A percentile compares a stretch with the other conserved stretches of the same genome.
phyloP scores from a whole-genome alignment of 1,139 yeast species.

The Debaryomyces sp. region DNA sequence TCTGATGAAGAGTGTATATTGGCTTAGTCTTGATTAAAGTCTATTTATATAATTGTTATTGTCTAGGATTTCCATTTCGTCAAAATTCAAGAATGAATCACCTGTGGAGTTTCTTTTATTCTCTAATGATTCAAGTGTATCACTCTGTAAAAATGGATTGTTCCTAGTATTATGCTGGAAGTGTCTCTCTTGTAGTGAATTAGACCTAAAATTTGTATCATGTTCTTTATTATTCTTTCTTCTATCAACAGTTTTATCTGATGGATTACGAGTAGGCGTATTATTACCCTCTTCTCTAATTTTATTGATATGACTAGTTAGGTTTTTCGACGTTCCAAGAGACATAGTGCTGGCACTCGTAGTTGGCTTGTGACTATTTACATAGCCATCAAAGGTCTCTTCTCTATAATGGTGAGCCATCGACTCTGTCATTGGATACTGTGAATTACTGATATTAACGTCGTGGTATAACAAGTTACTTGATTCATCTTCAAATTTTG shows the following conservation, averaged over 20 bases:
- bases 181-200: conserved; percentile 1
- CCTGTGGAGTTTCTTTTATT: conserved; percentile 7
- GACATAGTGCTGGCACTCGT: conserved; percentile 11
- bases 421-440: conserved; percentile 11
- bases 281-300: background rate
- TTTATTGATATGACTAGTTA: conserved; percentile 6
- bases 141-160: conserved; percentile 11
- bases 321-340: conserved; percentile 1
- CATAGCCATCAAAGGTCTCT: conserved; percentile 20
- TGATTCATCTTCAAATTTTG: conserved; percentile 17
- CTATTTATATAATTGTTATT: conserved; percentile 20
- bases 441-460: conserved; percentile 5
- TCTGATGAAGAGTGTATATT: background rate
- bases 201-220: conserved; percentile 1
- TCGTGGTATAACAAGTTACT: conserved; percentile 15
- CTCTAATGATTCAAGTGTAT: background rate
- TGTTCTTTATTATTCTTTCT: background rate
- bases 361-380: conserved; percentile 10
- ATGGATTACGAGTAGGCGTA: background rate
- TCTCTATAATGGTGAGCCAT: conserved; percentile 15
- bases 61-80: conserved; percentile 31
- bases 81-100: conserved; percentile 30
- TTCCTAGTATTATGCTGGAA: conserved; percentile 10
- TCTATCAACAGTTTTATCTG: background rate
- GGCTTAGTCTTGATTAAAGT: background rate